Base-by-base conservation (phyloP, 768 basidiomycete species). In the Filobasidium wieringae region DNA sequence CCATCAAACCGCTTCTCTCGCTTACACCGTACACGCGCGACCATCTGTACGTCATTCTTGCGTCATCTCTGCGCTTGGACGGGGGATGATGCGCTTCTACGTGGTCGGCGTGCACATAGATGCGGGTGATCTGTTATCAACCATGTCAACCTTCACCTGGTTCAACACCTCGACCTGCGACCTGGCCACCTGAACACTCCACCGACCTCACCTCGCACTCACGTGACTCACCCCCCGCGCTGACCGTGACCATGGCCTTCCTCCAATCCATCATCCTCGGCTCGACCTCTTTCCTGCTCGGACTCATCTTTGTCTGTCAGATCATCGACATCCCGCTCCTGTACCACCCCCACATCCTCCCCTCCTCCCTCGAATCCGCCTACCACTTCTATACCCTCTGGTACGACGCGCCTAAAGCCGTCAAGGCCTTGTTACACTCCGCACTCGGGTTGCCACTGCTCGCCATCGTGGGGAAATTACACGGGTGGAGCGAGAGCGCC, bases 221-320 rank as follows among this genome's bases (percentile, higher is more conserved):
- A n/a, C n/a, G n/a, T n/a, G n/a, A n/a, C n/a, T n/a, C n/a, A n/a
- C n/a, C n/a, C n/a, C n/a, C n/a, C n/a, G n/a, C n/a, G n/a, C n/a
- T n/a, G n/a, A n/a, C n/a, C n/a, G n/a, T n/a, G n/a, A 72, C 32
- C n/a, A 92, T 93, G 89, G 86, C 86, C 45, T 96, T 93, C 79
- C 80, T 81, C 70, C 84, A 88, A 71, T 89, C 87, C 39, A 85
- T 87, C n/a, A 82, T 93, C 27, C 80, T 93, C 40, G 83, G 84
- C 37, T 84, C 89, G 30, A 83, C 85, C 55, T 88, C 86, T 59
- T 96, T 96, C 77, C 86, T 93, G 66, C 79, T 96, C 39, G 91
- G 90, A 82, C 69, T 76, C 80, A 59, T 61, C 51, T 71, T 68
- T 57, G 63, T 67, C 49, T 66, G 58, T 53, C 68, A 67, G 55